phyloP scores from a whole-genome alignment of 129 eudicot genomes.

The Pseudognaphalium luteoalbum region DNA sequence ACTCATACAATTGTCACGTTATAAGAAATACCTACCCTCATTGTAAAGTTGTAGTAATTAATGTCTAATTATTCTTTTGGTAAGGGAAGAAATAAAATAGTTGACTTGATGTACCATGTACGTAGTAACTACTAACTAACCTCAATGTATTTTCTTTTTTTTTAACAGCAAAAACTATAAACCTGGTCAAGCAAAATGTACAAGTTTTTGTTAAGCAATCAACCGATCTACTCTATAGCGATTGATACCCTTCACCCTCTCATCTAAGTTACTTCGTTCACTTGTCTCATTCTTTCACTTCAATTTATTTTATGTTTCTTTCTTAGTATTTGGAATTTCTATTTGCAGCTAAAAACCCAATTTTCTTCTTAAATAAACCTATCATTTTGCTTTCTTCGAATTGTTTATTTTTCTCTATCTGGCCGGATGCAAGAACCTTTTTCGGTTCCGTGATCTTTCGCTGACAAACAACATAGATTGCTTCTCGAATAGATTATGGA shows the following conservation, averaged over 20 bases:
- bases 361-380: background rate
- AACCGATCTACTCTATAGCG: background rate
- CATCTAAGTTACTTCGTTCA: background rate
- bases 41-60: too few relatives aligned
- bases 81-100: too few relatives aligned
- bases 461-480: background rate
- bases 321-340: background rate
- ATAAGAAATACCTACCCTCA: too few relatives aligned
- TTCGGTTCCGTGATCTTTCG: background rate
- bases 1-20: too few relatives aligned
- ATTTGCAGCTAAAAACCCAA: background rate
- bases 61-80: too few relatives aligned
- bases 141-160: too few relatives aligned
- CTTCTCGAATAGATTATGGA: constrained; percentile 7
- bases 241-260: constrained; percentile 4
- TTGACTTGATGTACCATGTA: too few relatives aligned
- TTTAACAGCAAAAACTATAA: background rate
- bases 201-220: background rate
- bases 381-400: background rate
- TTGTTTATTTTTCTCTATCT: background rate
- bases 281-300: background rate
- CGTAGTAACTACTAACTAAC: too few relatives aligned
- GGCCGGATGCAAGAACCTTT: background rate
- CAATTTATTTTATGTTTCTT: background rate
- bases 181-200: background rate